Evolutionary conservation across 2,329 filamentous ascomycete species (phyloP), one percentile per base, ranked within the genome.

Genomic region (Aspergillus quadrilineatus): DNA sequence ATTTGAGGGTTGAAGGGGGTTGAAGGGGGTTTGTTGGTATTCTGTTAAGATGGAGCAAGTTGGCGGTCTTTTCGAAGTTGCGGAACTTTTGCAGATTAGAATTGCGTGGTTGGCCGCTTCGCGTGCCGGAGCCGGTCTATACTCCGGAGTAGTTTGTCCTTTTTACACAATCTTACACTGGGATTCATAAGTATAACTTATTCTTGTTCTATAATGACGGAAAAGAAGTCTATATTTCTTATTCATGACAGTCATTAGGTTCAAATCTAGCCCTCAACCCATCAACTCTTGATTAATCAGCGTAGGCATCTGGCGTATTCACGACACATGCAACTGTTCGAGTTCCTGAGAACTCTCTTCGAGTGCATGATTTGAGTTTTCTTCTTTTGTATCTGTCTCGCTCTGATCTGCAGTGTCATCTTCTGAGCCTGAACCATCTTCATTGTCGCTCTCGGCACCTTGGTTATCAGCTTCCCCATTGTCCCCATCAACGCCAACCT

Each of bases 401-500:
- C 59, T 60, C n/a, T 63, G 64, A 15, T 67, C 58, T 9, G 65
- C 66, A 14, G 67, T 72, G 4, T 75, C 75, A 2, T 74, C 77
- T 6, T 70, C 71, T 6, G 55, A 57, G 2, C 70, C 73, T 1
- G 62, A 63, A 28, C 53, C 62, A 14, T 61, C 73, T 5, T 73
- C 73, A 36, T 72, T 57, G 9, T 67, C 74, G 2, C 74, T 76
- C 3, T 75, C 75, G 44, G 75, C 70, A 43, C 71, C 70, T 17
- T 69, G 72, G 3, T 69, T 70, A 22, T 53, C 50, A n/a, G 26
- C n/a, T 28, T 34, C 45, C 5, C 69, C 69, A 51, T 77, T 75
- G 64, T 82, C 80, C 2, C 80, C 79, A 60, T 85, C 82, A 10
- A 82, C 80, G 7, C 84, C 84, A 45, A 87, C 81, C 51, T 86